phyloP scores from a whole-genome alignment of 257 asterid genomes.

The Fraxinus americana region DNA sequence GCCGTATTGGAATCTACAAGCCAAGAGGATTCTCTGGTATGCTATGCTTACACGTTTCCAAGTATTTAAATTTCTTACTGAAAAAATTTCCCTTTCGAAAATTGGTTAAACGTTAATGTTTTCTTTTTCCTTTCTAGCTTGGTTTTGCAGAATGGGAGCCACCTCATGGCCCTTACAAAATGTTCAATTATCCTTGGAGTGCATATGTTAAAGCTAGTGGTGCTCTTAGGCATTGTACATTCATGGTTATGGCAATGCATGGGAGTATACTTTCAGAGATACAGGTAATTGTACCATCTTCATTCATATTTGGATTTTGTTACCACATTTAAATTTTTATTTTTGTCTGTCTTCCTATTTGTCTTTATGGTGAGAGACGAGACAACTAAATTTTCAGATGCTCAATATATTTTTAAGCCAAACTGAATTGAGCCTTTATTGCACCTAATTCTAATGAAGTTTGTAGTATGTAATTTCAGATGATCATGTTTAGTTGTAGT shows the following conservation, averaged over 20 bases:
- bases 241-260: slow-evolving; percentile 82
- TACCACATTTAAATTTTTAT: too few species aligned
- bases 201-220: slow-evolving; percentile 60
- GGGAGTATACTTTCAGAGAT: slow-evolving; percentile 87
- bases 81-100: not conserved
- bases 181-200: slow-evolving; percentile 57
- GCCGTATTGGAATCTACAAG: slow-evolving; percentile 67
- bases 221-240: slow-evolving; percentile 75
- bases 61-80: not conserved
- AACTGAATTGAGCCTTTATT: too few species aligned
- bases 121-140: slow-evolving; percentile 36
- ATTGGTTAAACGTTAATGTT: not conserved
- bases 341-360: not conserved
- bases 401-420: too few species aligned
- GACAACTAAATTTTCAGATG: not conserved
- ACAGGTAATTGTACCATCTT: slow-evolving; percentile 43
- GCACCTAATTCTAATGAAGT: too few species aligned
- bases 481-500: too few species aligned
- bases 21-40: slow-evolving; percentile 67
- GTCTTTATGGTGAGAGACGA: too few species aligned
- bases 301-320: too few species aligned
- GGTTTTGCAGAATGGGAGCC: slow-evolving; percentile 82
- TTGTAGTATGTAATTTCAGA: too few species aligned
- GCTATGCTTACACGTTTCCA: not conserved
- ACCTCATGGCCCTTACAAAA: slow-evolving; percentile 74